These are phyloP conservation scores for Phaeoacremonium minimum DNA, from an alignment of 2,329 filamentous ascomycete genomes.

Conservation along the genomic window DNA sequence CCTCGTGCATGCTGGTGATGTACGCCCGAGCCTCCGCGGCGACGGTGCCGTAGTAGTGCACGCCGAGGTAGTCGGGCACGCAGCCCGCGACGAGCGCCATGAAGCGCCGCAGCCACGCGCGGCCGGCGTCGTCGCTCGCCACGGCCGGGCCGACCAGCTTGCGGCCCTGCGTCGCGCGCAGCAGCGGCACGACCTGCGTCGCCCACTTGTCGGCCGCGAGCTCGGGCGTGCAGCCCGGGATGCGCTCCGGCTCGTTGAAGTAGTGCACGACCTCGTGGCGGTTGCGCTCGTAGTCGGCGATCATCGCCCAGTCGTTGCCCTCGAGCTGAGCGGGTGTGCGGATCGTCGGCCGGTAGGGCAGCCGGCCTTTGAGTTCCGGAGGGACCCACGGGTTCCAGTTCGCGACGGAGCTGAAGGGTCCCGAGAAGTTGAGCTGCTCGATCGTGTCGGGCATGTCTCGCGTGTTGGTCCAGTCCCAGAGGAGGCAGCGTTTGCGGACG, in stretches of 20 bases:
- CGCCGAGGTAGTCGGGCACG: constrained; percentile 33
- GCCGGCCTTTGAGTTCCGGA: constrained; percentile 24
- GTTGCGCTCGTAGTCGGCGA: constrained; percentile 15
- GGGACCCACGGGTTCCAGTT: constrained; percentile 38
- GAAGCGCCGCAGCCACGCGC: constrained; percentile 33
- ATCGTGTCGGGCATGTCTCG: constrained; percentile 25
- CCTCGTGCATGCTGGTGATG: constrained; percentile 26
- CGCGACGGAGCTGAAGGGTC: constrained; percentile 26
- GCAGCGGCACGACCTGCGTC: constrained; percentile 26
- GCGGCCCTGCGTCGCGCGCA: constrained; percentile 11
- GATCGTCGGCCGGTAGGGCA: constrained; percentile 36
- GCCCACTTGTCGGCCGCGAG: constrained; percentile 32
- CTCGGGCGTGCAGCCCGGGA: constrained; percentile 21
- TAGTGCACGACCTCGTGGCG: constrained; percentile 31
- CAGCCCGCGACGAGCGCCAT: constrained; percentile 26
- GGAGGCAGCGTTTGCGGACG: constrained; percentile 27
- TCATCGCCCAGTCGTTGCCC: constrained; percentile 30
- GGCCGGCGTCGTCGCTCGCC: constrained; percentile 29
- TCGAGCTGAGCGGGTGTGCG: constrained; percentile 28
- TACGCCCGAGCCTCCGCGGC: constrained; percentile 27
- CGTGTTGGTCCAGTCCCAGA: constrained; percentile 39
- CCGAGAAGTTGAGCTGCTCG: constrained; percentile 25
- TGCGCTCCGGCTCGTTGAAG: constrained; percentile 40
- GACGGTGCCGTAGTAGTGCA: constrained; percentile 36
- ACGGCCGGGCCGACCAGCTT: constrained; percentile 33